These are phyloP conservation scores for Talaromyces atroroseus DNA, from an alignment of 2,329 filamentous ascomycete species.

Conservation along the genomic window DNA sequence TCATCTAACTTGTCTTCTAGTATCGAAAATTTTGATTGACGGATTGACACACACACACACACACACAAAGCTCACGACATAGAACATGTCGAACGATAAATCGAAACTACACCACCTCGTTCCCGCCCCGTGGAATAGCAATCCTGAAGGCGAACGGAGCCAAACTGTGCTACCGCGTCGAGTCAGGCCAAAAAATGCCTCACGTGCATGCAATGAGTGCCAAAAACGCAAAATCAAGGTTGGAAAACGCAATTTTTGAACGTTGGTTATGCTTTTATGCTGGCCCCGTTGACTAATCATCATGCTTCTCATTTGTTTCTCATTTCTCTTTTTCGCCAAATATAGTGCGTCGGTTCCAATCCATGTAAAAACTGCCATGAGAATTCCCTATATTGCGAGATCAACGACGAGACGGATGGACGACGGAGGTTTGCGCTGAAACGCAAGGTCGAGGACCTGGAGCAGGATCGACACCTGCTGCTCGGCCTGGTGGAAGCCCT, in stretches of 20 bases:
- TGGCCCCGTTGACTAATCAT: not conserved
- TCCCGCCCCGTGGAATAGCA: conserved; percentile 4
- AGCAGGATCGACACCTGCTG: conserved; percentile 11
- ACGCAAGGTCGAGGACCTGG: conserved; percentile 13
- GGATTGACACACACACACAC: not conserved
- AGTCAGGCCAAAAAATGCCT: conserved; percentile 12
- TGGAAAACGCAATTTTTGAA: not conserved
- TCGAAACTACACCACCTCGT: conserved; percentile 10
- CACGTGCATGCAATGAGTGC: conserved; percentile 13
- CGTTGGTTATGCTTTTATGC: not conserved
- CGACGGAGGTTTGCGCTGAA: conserved; percentile 11
- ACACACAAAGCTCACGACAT: not conserved
- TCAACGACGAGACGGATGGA: conserved; percentile 14
- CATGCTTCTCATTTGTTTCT: not conserved
- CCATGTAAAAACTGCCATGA: conserved; percentile 13
- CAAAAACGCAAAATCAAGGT: conserved; percentile 16
- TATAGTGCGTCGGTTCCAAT: conserved; percentile 12
- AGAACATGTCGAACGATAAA: conserved; percentile 8
- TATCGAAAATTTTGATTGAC: not conserved
- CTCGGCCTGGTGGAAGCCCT: conserved; percentile 9
- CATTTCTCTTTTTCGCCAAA: not conserved
- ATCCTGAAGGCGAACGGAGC: conserved; percentile 1
- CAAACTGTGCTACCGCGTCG: conserved; percentile 7
- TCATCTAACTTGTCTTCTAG: not conserved
- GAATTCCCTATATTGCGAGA: conserved; percentile 12